Conservation (phyloP, 768 basidiomycete species). For the Xanthoconium purpureum region DNA sequence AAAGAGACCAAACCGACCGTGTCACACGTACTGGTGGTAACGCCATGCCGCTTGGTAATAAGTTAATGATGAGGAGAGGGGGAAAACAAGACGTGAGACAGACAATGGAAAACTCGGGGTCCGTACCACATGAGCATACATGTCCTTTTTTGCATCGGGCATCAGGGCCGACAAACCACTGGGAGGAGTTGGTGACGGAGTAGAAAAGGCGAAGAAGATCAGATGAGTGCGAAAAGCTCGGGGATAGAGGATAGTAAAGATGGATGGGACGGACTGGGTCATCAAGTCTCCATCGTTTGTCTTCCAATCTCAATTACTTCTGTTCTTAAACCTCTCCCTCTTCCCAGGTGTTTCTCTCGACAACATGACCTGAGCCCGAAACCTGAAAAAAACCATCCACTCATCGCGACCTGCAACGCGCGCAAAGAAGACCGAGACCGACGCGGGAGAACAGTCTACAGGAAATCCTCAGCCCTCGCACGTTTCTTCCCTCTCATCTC, state of each 20-base stretch:
- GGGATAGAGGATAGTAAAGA: slow-evolving; percentile 26
- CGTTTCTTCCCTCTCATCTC: slow-evolving; percentile 80
- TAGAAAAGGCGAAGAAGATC: slow-evolving; percentile 12
- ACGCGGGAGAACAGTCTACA: slow-evolving; percentile 39
- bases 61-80: slow-evolving; percentile 15
- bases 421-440: slow-evolving; percentile 31
- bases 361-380: slow-evolving; percentile 21
- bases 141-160: slow-evolving; percentile 10
- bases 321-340: neutral
- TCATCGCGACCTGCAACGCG: slow-evolving; percentile 28
- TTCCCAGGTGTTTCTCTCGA: slow-evolving; percentile 9
- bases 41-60: slow-evolving; percentile 19
- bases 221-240: slow-evolving; percentile 28
- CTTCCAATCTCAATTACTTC: neutral
- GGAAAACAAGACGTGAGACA: slow-evolving; percentile 17
- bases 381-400: slow-evolving; percentile 32
- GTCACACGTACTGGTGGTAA: slow-evolving; percentile 19
- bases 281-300: slow-evolving; percentile 29
- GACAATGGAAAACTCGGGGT: slow-evolving; percentile 16
- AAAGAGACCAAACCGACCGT: slow-evolving; percentile 32
- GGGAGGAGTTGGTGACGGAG: slow-evolving; percentile 13
- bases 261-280: slow-evolving; percentile 37
- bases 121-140: slow-evolving; percentile 28
- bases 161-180: slow-evolving; percentile 8
- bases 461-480: slow-evolving; percentile 82